Evolutionary conservation across 768 basidiomycete species (phyloP), one percentile per base, ranked within the genome.

Genomic region (Dentipellis sp.): DNA sequence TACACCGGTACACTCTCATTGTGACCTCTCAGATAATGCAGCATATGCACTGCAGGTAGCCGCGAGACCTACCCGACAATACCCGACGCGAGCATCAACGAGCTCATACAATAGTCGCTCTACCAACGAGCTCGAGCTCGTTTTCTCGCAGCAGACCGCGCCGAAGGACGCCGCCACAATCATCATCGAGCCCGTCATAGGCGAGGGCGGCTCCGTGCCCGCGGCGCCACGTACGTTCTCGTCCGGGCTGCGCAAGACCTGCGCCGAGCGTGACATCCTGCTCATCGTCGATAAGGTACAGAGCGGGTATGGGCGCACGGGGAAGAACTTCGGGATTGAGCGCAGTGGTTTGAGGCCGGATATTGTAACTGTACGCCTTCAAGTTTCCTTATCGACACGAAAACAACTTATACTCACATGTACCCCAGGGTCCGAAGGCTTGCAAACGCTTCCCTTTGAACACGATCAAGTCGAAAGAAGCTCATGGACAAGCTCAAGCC

Each of bases 161-260:
- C 89, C 94, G 0, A 69, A 71, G 4, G 94, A 97, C 67, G 94
- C 93, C 0, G 92, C 94, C 1, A 93, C 93, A n/a, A 86, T 97
- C 65, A 71, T 98, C 60, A 71, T 98, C 42, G 95, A 98, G 75
- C 90, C 95, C 42, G 86, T 97, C 1, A 76, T 97, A 29, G 94
- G 94, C 22, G 95, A 97, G 70, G 95, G 95, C 37, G 95, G 95
- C 1, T 97, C 98, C 69, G 89, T 97, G 14, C 84, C 91, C 23
- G 91, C 93, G 0, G 91, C 93, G 0, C 65, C 81, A 1, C n/a
- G n/a, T n/a, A 79, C 81, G 19, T 98, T 89, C 74, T 69, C 98
- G 57, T 76, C 79, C 48, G 91, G 91, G 19, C 71, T 98, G 47
- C 76, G 94, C 58, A 75, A 76, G 52, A 76, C 93, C n/a, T 97